A percentile compares a stretch with the other conserved stretches of the same genome.
These are phyloP conservation scores for Dictyophora rubrovolvata DNA, from an alignment of 768 basidiomycete genomes.

Conservation along the genomic window DNA sequence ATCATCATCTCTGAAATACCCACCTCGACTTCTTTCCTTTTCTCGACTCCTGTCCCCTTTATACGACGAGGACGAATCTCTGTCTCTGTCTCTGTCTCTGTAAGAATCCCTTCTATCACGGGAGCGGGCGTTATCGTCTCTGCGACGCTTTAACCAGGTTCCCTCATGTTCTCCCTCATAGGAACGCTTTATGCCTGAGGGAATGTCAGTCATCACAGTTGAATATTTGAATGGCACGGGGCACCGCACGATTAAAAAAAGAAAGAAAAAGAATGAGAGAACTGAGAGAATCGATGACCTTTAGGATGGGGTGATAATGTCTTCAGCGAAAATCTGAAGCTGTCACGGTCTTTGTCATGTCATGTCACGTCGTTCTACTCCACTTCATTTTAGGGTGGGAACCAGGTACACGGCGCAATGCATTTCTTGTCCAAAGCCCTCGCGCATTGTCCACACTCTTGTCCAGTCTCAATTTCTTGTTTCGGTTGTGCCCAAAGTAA, in stretches of 20 bases:
- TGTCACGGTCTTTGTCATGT: no score
- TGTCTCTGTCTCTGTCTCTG: neutral
- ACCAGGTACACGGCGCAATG: no score
- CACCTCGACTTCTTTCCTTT: neutral
- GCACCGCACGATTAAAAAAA: constrained; percentile 10
- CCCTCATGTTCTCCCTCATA: constrained; percentile 8
- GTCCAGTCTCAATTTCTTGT: no score
- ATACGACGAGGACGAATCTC: neutral
- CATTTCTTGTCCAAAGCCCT: no score
- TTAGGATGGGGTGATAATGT: neutral
- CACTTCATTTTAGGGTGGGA: no score
- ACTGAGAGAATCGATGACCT: neutral
- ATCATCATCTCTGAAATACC: constrained; percentile 5
- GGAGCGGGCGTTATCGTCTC: constrained; percentile 4
- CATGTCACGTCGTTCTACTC: no score
- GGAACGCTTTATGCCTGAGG: constrained; percentile 9
- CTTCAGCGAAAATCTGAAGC: no score
- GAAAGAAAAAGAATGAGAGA: neutral
- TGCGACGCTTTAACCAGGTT: constrained; percentile 3
- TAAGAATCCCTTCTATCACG: constrained; percentile 5
- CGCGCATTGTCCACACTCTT: no score
- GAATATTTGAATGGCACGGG: constrained; percentile 8
- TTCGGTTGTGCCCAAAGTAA: no score
- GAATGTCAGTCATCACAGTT: constrained; percentile 10
- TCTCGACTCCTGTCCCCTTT: neutral